Percentiles rank a stretch among this genome's conserved stretches.
Evolutionary conservation across 257 asterid species (phyloP).

Genomic region (Salvia hispanica): DNA sequence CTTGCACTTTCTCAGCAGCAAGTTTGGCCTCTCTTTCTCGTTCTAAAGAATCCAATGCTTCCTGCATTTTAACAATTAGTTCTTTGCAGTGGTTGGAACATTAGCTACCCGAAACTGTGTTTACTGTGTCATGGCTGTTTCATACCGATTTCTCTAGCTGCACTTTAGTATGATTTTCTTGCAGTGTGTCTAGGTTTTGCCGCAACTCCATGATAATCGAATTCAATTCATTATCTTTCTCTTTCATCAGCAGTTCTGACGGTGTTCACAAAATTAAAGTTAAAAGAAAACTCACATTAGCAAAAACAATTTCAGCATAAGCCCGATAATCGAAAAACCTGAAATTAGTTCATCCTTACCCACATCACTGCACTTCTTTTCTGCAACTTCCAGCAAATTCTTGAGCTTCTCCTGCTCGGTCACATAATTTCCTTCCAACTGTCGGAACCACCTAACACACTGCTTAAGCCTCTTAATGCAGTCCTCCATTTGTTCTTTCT

Average conservation of each 20-base stretch:
- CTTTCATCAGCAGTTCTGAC: constrained; percentile 70
- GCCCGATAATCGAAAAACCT: not conserved
- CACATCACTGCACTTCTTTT: constrained; percentile 59
- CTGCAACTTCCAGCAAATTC: constrained; percentile 62
- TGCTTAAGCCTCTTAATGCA: constrained; percentile 70
- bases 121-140: not conserved
- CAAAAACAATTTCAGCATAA: not conserved
- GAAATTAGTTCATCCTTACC: constrained; percentile 38
- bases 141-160: constrained; percentile 71
- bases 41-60: constrained; percentile 64
- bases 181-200: constrained; percentile 59
- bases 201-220: constrained; percentile 72
- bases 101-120: not conserved
- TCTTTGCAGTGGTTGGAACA: not conserved
- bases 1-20: constrained; percentile 68
- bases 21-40: constrained; percentile 72
- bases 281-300: not conserved
- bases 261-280: not conserved
- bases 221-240: constrained; percentile 76
- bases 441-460: constrained; percentile 88
- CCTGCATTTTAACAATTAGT: constrained; percentile 47
- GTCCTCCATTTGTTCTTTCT: constrained; percentile 67
- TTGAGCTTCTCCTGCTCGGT: constrained; percentile 60
- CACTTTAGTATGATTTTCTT: constrained; percentile 69
- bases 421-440: constrained; percentile 62